These are phyloP conservation scores for Plasmodium vivax DNA, from an alignment of 169 alveolate species.

Conservation along the genomic window DNA sequence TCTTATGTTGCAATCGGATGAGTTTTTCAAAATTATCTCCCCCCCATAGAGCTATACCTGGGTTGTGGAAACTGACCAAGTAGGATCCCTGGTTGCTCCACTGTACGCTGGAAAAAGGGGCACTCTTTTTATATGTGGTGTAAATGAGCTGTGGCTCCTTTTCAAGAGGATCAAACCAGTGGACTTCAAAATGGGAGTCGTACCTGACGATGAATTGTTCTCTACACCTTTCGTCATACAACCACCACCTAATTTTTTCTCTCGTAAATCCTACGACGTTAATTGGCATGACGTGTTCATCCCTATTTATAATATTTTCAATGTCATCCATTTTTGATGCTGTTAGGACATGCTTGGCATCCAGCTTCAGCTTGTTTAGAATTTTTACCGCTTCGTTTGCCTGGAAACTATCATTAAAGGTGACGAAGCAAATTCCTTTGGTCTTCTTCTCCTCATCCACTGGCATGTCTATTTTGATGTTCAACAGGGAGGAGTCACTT, in stretches of 20 bases:
- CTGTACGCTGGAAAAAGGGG: slow-evolving; percentile 91
- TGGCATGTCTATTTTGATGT: slow-evolving; percentile 76
- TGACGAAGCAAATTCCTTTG: slow-evolving; percentile 77
- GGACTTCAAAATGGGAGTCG: slow-evolving; percentile 89
- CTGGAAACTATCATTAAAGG: slow-evolving; percentile 78
- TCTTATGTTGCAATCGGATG: slow-evolving; percentile 90
- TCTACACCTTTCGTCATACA: slow-evolving; percentile 86
- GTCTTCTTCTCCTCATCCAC: slow-evolving; percentile 76
- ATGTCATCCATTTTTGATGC: slow-evolving; percentile 71
- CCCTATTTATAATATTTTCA: slow-evolving; percentile 62
- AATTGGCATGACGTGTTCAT: slow-evolving; percentile 61
- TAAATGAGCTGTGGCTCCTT: slow-evolving; percentile 87
- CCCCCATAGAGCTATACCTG: slow-evolving; percentile 92
- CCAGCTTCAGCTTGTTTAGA: slow-evolving; percentile 55
- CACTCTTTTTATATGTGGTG: slow-evolving; percentile 89
- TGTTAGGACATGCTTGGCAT: slow-evolving; percentile 68
- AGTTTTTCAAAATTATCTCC: slow-evolving; percentile 89
- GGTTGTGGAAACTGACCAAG: slow-evolving; percentile 90
- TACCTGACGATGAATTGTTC: slow-evolving; percentile 92
- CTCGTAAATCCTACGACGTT: slow-evolving; percentile 87
- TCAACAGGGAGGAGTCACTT: slow-evolving; percentile 75
- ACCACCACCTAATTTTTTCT: slow-evolving; percentile 90
- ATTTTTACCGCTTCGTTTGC: slow-evolving; percentile 75
- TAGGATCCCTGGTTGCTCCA: slow-evolving; percentile 94
- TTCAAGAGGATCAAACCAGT: slow-evolving; percentile 91